phyloP scores from a whole-genome alignment of 2,329 filamentous ascomycete genomes.

The Emergomyces pasteurianus region DNA sequence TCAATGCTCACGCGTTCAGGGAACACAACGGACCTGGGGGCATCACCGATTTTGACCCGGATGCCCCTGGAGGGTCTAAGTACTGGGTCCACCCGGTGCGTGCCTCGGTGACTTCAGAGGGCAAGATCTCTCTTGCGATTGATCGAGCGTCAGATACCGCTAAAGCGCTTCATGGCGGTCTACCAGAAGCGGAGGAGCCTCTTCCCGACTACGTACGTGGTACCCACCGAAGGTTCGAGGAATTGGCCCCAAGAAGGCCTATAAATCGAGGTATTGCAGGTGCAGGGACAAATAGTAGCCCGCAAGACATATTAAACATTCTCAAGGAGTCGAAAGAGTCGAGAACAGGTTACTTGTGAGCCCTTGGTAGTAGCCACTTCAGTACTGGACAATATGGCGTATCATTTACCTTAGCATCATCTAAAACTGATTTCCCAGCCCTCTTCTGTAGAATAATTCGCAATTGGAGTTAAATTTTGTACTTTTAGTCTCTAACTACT shows the following conservation, averaged over 20 bases:
- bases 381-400: neutral
- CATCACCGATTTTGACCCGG: conserved; percentile 31
- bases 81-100: conserved; percentile 39
- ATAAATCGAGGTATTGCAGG: neutral
- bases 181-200: neutral
- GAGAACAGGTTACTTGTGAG: neutral
- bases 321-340: neutral
- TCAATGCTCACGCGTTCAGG: conserved; percentile 23
- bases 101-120: conserved; percentile 35
- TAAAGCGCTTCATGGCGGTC: conserved; percentile 7
- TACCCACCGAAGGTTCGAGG: neutral
- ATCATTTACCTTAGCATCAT: neutral
- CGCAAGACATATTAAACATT: neutral
- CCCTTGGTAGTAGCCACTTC: neutral
- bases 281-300: neutral
- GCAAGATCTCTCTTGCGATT: conserved; percentile 29
- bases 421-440: neutral
- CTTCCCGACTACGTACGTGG: conserved; percentile 3
- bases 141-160: conserved; percentile 5
- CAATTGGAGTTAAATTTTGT: neutral
- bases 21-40: conserved; percentile 30
- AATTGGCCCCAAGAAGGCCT: neutral
- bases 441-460: neutral
- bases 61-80: conserved; percentile 40
- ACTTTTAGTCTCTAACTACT: neutral